Base-by-base conservation (phyloP, 2,329 filamentous ascomycete species). In the Helminthosporium solani region DNA sequence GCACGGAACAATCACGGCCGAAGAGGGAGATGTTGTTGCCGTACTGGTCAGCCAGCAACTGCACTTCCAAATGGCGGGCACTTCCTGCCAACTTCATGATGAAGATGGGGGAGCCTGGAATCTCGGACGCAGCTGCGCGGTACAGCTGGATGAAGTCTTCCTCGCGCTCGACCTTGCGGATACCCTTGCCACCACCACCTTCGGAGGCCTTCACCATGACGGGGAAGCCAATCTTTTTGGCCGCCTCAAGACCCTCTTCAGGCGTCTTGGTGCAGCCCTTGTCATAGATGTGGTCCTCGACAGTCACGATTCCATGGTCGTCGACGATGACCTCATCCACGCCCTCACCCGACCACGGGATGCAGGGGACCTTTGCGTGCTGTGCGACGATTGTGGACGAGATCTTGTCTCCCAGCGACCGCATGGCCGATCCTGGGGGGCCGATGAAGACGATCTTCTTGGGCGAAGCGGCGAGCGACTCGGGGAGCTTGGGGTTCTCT, bases 141-240 rank as follows among this genome's bases (percentile, higher is more conserved):
- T 97, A 99, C 36, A 97, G 79, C 59, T 80, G 78, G 67, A 87
- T 80, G 64, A 99, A 99, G 53, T 87, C 85, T 33, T 92, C 86
- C 70, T 96, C 91, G 51, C 79, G 79, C 52, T 89, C 79, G 58
- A 94, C 94, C 77, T 97, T 96, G 70, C 95, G 90, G 69, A 99
- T 99, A 81, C 94, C 94, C 79, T 99, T 99, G 70, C 94, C 94
- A 76, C 94, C 94, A 77, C 94, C 94, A 76, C 94, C 94, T 78
- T 99, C 94, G 2, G 94, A 97, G n/a, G 94, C 94, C 80, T 99
- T 99, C 72, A 99, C 90, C 94, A 99, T 99, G 78, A 99, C 88
- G 14, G 94, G 94, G 78, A 99, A 99, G 58, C 94, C 94, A 70
- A 99, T 99, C 66, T 89, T 81, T 70, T 82, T 84, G 49, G 94